Conservation (phyloP, 306 rosid species). For the Medicago ruthenica region DNA sequence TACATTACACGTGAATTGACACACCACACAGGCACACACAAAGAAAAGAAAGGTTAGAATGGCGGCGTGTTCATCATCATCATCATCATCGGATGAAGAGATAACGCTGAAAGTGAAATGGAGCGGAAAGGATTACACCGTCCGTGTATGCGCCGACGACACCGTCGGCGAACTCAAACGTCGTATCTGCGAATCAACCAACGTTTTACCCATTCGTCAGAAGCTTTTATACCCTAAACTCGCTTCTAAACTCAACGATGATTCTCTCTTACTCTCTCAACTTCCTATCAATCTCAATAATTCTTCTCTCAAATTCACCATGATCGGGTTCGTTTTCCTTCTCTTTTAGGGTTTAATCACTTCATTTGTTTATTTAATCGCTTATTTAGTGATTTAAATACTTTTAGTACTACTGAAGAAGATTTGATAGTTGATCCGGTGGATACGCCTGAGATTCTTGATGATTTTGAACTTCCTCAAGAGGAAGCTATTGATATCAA, state of each 20-base stretch:
- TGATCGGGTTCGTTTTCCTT: constrained; percentile 63
- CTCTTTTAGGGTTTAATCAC: neutral
- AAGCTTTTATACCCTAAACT: constrained; percentile 89
- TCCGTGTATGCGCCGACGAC: too few relatives aligned
- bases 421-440: constrained; percentile 78
- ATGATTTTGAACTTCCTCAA: constrained; percentile 84
- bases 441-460: constrained; percentile 78
- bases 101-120: constrained; percentile 78
- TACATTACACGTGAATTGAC: too few relatives aligned
- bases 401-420: constrained; percentile 76
- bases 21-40: too few relatives aligned
- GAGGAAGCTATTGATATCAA: constrained; percentile 81
- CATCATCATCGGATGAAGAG: constrained; percentile 63
- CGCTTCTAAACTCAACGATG: constrained; percentile 85
- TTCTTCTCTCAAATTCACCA: constrained; percentile 83
- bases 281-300: constrained; percentile 58
- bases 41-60: too few relatives aligned
- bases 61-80: constrained; percentile 55
- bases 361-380: neutral
- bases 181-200: constrained; percentile 90
- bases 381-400: neutral
- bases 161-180: constrained; percentile 82
- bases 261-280: constrained; percentile 74
- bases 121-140: constrained; percentile 96
- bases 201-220: constrained; percentile 87